These are phyloP conservation scores for Hyphodiscus hymeniophilus DNA, from an alignment of 495 filamentous ascomycete genomes.

Conservation along the genomic window DNA sequence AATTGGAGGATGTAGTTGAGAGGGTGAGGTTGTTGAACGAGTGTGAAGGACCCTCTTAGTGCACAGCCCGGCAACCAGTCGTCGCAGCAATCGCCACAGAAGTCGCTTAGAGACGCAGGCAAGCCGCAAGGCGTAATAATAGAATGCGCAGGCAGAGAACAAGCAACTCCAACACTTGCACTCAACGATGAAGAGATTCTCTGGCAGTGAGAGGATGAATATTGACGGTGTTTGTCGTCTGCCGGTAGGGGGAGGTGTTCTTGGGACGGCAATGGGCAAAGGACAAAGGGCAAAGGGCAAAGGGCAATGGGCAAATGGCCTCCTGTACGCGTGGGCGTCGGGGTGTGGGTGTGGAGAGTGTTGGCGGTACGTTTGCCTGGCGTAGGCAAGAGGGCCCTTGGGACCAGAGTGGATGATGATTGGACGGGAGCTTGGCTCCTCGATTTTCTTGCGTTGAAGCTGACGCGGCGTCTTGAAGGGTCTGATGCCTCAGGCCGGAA, in stretches of 20 bases:
- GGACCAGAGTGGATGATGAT: too few species aligned
- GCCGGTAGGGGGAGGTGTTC: too few species aligned
- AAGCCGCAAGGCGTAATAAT: constrained; percentile 7
- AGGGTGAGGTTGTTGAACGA: constrained; percentile 10
- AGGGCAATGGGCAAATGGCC: background rate
- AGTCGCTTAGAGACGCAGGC: constrained; percentile 10
- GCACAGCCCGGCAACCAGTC: constrained; percentile 6
- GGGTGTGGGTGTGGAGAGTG: too few species aligned
- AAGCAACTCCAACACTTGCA: background rate
- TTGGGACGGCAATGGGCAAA: too few species aligned
- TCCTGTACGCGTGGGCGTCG: too few species aligned
- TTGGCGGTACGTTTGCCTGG: too few species aligned
- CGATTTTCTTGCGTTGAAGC: too few species aligned
- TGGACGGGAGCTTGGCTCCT: too few species aligned
- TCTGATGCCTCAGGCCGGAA: too few species aligned
- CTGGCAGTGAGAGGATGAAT: background rate
- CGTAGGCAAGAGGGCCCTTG: too few species aligned
- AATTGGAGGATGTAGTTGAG: constrained; percentile 1
- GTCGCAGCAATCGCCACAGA: constrained; percentile 12
- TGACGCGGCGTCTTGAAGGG: too few species aligned
- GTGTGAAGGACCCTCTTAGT: background rate
- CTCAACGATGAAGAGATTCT: background rate
- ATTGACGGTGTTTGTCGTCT: background rate
- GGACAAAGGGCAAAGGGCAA: background rate
- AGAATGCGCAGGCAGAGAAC: constrained; percentile 2